These are phyloP conservation scores for Botrytis elliptica DNA, from an alignment of 2,329 filamentous ascomycete genomes.

Conservation along the genomic window DNA sequence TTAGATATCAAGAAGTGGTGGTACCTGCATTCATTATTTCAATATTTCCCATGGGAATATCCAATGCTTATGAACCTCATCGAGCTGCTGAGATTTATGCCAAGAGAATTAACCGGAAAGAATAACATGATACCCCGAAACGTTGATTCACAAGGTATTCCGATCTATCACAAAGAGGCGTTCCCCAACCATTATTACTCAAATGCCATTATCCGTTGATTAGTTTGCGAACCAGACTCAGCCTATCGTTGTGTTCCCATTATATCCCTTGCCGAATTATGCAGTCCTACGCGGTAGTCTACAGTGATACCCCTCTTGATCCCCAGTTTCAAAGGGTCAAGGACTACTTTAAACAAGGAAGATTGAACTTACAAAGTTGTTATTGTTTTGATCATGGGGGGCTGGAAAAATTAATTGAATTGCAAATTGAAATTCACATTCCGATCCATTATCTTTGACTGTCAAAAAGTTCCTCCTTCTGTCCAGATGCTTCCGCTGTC, in stretches of 20 bases:
- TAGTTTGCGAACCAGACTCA: constrained; percentile 1
- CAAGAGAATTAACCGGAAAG: not conserved
- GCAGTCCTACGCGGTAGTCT: constrained; percentile 24
- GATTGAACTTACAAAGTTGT: not conserved
- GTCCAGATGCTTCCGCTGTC: constrained; percentile 21
- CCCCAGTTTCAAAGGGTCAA: constrained; percentile 16
- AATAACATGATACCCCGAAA: not conserved
- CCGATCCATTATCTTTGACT: constrained; percentile 18
- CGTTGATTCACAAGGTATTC: constrained; percentile 3
- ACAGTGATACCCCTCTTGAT: constrained; percentile 10
- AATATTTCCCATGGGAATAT: constrained; percentile 12
- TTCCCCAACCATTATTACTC: constrained; percentile 1
- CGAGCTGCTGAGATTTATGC: constrained; percentile 4
- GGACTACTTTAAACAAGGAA: constrained; percentile 12
- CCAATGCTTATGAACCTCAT: constrained; percentile 14
- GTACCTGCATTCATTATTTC: constrained; percentile 12
- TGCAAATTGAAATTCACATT: constrained; percentile 14
- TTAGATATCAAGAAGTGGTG: constrained; percentile 1
- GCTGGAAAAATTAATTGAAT: constrained; percentile 4
- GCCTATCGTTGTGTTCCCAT: constrained; percentile 17
- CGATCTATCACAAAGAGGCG: constrained; percentile 20
- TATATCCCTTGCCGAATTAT: constrained; percentile 19
- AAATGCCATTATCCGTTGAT: constrained; percentile 21
- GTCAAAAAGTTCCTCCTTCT: not conserved
- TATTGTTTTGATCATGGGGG: constrained; percentile 12